phyloP scores from a whole-genome alignment of 2,329 filamentous ascomycete species.

The Stachybotrys elegans region DNA sequence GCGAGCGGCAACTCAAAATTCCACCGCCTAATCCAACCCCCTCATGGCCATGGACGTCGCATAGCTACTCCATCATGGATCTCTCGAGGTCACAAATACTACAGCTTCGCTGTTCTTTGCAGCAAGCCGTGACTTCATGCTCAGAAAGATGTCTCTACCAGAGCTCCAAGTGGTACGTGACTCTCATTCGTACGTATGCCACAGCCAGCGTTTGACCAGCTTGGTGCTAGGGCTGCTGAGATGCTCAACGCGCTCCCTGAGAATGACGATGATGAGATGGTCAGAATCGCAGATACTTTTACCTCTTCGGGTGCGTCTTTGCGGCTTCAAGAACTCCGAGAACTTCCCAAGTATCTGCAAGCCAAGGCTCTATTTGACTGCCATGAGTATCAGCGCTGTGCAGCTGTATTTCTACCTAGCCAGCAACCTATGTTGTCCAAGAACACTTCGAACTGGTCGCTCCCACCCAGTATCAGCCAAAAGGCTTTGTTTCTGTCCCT shows the following conservation, averaged over 20 bases:
- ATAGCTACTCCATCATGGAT: not conserved
- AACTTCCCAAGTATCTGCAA: not conserved
- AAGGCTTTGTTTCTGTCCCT: not conserved
- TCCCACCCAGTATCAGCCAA: not conserved
- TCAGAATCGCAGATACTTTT: not conserved
- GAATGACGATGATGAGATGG: not conserved
- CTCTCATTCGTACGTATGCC: not conserved
- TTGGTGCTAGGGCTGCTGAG: slow-evolving; percentile 2
- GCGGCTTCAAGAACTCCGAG: not conserved
- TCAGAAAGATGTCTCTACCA: not conserved
- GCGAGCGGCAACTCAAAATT: too few relatives aligned
- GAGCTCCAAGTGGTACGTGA: not conserved
- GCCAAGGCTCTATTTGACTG: slow-evolving; percentile 1
- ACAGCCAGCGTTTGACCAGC: not conserved
- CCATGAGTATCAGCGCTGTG: not conserved
- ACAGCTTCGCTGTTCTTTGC: not conserved
- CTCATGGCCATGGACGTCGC: not conserved
- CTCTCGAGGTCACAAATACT: not conserved
- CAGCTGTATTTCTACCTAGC: slow-evolving; percentile 1
- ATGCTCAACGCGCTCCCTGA: slow-evolving; percentile 2
- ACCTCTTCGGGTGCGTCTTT: not conserved
- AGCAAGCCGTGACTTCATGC: not conserved
- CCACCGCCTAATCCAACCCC: too few relatives aligned
- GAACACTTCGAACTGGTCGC: not conserved
- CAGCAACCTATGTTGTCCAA: not conserved